These are phyloP conservation scores for Nitzschia sp. DNA, from an alignment of 108 stramenopile species.

Conservation along the genomic window DNA sequence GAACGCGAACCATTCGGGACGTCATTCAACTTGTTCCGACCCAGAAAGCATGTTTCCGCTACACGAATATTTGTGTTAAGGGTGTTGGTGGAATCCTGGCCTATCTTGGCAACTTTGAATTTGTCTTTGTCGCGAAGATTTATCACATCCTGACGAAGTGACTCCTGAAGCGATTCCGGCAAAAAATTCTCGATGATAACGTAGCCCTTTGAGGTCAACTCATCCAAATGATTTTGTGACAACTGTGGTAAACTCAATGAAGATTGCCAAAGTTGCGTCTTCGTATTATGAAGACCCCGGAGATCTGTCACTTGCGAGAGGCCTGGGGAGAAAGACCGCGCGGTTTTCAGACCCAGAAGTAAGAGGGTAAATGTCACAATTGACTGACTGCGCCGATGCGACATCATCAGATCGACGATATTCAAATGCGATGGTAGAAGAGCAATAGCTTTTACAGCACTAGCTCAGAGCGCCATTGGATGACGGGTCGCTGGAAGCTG, in stretches of 20 bases:
- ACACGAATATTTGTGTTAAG: constrained; percentile 64
- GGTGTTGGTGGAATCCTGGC: constrained; percentile 63
- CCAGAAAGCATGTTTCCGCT: constrained; percentile 76
- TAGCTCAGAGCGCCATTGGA: too few species aligned
- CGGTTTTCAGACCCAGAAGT: too few species aligned
- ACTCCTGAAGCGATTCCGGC: constrained; percentile 41
- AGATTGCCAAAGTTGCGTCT: background rate
- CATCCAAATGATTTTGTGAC: constrained; percentile 22
- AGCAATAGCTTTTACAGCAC: too few species aligned
- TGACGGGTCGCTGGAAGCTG: too few species aligned
- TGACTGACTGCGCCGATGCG: too few species aligned
- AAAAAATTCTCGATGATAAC: constrained; percentile 63
- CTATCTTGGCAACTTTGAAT: constrained; percentile 71
- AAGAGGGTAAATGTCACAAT: too few species aligned
- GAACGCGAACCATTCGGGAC: constrained; percentile 11
- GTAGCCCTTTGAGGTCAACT: constrained; percentile 50
- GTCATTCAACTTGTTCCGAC: constrained; percentile 32
- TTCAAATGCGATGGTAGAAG: too few species aligned
- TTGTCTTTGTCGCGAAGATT: constrained; percentile 38
- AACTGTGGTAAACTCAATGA: background rate
- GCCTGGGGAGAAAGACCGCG: too few species aligned
- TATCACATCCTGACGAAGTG: constrained; percentile 55
- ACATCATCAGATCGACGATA: too few species aligned
- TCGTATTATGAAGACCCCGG: too few species aligned
- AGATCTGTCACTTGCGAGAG: too few species aligned